Evolutionary conservation across 2,329 filamentous ascomycete species (phyloP).

Genomic region (Aspergillus pseudonomiae): DNA sequence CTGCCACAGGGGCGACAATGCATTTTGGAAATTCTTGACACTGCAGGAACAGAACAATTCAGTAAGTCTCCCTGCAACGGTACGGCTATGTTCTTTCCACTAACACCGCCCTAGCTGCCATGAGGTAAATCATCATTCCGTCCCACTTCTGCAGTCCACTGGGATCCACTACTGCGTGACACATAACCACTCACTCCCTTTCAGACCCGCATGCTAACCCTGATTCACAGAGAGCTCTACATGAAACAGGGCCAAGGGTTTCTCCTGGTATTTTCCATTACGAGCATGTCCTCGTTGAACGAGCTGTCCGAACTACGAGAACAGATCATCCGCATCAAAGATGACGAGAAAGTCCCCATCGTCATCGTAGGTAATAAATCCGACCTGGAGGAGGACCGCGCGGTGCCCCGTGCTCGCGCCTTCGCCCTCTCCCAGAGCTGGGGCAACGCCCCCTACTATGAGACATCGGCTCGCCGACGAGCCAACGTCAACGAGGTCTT

Average conservation of each 20-base stretch:
- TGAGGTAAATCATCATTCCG: slow-evolving; percentile 51
- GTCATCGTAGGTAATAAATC: slow-evolving; percentile 93
- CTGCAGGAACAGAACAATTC: slow-evolving; percentile 89
- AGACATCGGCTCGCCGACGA: slow-evolving; percentile 79
- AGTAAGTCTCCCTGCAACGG: slow-evolving; percentile 60
- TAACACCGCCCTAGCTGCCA: slow-evolving; percentile 50
- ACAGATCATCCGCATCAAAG: slow-evolving; percentile 89
- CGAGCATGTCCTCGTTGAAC: slow-evolving; percentile 77
- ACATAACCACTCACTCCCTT: slow-evolving; percentile 1
- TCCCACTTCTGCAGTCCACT: slow-evolving; percentile 2
- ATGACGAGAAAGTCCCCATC: slow-evolving; percentile 80
- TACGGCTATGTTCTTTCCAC: slow-evolving; percentile 7
- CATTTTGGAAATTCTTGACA: slow-evolving; percentile 88
- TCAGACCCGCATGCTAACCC: slow-evolving; percentile 7
- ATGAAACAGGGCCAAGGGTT: slow-evolving; percentile 95
- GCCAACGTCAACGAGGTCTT: slow-evolving; percentile 93
- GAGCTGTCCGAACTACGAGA: slow-evolving; percentile 81
- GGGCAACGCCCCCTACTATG: slow-evolving; percentile 87
- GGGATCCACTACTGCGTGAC: neutral
- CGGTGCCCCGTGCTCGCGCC: slow-evolving; percentile 74
- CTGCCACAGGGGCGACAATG: slow-evolving; percentile 75
- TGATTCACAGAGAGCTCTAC: slow-evolving; percentile 69
- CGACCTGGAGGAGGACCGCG: slow-evolving; percentile 83
- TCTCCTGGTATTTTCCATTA: slow-evolving; percentile 89
- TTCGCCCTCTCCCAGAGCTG: slow-evolving; percentile 85